Evolutionary conservation across 2,329 filamentous ascomycete species (phyloP), one percentile per base, ranked within the genome.

Genomic region (Plenodomus lindquistii): DNA sequence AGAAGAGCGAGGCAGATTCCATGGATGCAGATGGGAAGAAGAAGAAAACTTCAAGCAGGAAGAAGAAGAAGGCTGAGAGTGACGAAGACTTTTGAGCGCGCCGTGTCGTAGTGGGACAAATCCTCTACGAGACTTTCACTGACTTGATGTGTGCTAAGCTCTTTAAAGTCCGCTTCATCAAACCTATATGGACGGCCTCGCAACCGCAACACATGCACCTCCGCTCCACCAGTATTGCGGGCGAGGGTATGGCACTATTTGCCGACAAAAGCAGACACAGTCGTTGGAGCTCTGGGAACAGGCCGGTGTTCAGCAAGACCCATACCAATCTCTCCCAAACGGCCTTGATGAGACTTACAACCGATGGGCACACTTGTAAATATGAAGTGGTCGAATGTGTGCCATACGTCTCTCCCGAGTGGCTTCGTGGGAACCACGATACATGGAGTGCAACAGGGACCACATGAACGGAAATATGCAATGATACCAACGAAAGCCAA

Each of bases 1-100:
- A 77, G 59, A 77, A 81, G 44, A 75, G 72, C 44, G 77, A 79
- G 45, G 72, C 73, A n/a, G 77, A 72, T 17, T 51, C 58, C 29
- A 67, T 67, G 61, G 69, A 70, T 10, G 75, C 55, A 70, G 77
- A 66, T 64, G 62, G 62, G 57, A 73, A 75, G 50, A 79, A 76
- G 66, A 75, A 71, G 59, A 80, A 78, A 65, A 43, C 59, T 4
- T 45, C 63, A 6, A 64, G 63, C 27, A 57, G 69, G 52, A 70
- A 62, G 50, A 73, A 68, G 62, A 71, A 71, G 58, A 73, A 72
- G 58, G 55, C 60, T 2, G 70, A 72, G 29, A 70, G 71, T 36
- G 70, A 72, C 24, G 69, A 72, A 20, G 67, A 71, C 38, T 67
- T 67, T 41, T 72, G 59, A 66, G 43, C 34, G 5, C 5, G 27